Evolutionary conservation across 148 eudicot species (phyloP).

Genomic region (Nepenthes mirabilis): DNA sequence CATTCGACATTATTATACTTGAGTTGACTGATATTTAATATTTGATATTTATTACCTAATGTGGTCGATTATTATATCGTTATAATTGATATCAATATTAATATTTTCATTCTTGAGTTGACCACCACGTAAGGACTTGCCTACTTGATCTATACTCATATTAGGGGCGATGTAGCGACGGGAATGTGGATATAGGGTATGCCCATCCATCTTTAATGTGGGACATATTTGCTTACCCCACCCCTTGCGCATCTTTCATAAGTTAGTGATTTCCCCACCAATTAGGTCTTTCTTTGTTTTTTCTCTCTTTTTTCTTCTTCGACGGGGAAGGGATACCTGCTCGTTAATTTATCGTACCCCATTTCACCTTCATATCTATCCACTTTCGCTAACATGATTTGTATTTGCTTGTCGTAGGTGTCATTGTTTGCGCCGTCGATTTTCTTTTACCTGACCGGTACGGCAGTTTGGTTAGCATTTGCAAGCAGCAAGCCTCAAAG

Average conservation of each 20-base stretch:
- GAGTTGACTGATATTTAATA: too few species aligned
- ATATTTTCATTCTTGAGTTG: too few species aligned
- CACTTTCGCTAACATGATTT: background rate
- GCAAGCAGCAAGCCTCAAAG: constrained; percentile 95
- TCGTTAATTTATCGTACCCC: background rate
- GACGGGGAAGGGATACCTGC: background rate
- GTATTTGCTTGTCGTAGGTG: constrained; percentile 21
- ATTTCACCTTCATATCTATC: background rate
- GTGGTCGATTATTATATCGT: too few species aligned
- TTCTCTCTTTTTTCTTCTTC: background rate
- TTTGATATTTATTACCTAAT: too few species aligned
- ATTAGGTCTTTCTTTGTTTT: background rate
- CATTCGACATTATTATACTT: too few species aligned
- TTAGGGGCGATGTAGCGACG: too few species aligned
- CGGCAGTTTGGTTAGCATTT: constrained; percentile 73
- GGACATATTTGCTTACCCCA: background rate
- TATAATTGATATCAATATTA: too few species aligned
- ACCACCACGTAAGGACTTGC: too few species aligned
- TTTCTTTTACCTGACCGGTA: constrained; percentile 97
- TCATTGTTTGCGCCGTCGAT: constrained; percentile 87
- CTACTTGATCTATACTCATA: too few species aligned
- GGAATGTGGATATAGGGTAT: too few species aligned
- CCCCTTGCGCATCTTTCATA: background rate
- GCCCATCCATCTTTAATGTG: too few species aligned
- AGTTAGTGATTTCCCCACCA: background rate